A percentile compares a stretch with the other conserved stretches of the same genome.
These are phyloP conservation scores for Agrocybe chaxingu DNA, from an alignment of 768 basidiomycete genomes.

Conservation along the genomic window DNA sequence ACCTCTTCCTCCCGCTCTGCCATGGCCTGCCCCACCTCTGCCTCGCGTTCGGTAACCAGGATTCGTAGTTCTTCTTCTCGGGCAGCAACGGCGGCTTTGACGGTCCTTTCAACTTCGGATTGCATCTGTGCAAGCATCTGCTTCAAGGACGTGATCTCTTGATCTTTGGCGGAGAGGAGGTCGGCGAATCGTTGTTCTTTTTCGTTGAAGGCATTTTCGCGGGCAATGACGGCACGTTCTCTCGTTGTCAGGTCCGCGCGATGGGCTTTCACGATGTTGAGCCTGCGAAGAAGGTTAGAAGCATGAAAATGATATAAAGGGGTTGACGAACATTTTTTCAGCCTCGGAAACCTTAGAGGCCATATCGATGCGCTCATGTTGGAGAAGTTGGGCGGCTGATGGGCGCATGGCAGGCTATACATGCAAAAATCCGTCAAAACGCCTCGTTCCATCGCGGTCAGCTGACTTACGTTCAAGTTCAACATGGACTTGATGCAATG, in stretches of 20 bases:
- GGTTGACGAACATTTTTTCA: slow-evolving; percentile 63
- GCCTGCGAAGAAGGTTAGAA: slow-evolving; percentile 34
- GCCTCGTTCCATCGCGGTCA: neutral
- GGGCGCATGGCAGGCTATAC: slow-evolving; percentile 82
- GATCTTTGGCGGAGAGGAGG: slow-evolving; percentile 53
- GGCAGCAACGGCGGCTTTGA: slow-evolving; percentile 55
- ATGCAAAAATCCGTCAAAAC: neutral
- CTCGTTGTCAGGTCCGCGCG: slow-evolving; percentile 50
- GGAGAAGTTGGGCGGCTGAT: slow-evolving; percentile 75
- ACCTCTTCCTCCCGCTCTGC: slow-evolving; percentile 68
- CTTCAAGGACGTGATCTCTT: slow-evolving; percentile 51
- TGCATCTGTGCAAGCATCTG: slow-evolving; percentile 41
- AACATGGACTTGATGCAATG: slow-evolving; percentile 86
- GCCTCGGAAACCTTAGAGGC: slow-evolving; percentile 72
- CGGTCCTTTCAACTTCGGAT: slow-evolving; percentile 38
- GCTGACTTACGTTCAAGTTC: slow-evolving; percentile 61
- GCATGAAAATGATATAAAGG: neutral
- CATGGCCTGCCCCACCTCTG: slow-evolving; percentile 66
- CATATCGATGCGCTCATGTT: slow-evolving; percentile 73
- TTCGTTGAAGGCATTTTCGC: slow-evolving; percentile 54
- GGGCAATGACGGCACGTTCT: slow-evolving; percentile 61
- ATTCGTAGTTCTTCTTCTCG: slow-evolving; percentile 70
- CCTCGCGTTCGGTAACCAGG: slow-evolving; percentile 64
- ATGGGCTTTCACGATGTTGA: slow-evolving; percentile 62
- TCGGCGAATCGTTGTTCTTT: slow-evolving; percentile 50